These are phyloP conservation scores for Teratosphaeria gauchensis DNA, from an alignment of 2,329 filamentous ascomycete species.

Conservation along the genomic window DNA sequence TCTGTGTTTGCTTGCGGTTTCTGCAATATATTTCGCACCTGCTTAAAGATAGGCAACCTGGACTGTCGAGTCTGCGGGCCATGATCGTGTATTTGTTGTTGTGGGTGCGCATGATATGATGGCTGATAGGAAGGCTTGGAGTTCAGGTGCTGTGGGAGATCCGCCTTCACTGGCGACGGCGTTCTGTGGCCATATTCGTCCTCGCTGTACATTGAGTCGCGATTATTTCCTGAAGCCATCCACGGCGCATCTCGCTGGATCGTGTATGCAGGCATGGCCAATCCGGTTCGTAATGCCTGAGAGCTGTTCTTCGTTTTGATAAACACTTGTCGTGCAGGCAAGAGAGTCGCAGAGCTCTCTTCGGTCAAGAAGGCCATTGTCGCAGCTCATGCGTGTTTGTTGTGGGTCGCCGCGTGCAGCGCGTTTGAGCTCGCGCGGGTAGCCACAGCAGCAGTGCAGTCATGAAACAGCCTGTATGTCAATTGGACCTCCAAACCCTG, in stretches of 20 bases:
- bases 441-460: background rate
- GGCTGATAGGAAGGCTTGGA: conserved; percentile 4
- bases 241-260: conserved; percentile 20
- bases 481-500: background rate
- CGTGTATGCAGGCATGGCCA: conserved; percentile 31
- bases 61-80: conserved; percentile 16
- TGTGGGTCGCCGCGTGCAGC: background rate
- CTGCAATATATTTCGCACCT: conserved; percentile 24
- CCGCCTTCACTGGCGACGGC: background rate
- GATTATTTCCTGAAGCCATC: conserved; percentile 5
- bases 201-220: conserved; percentile 15
- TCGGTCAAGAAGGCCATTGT: conserved; percentile 4
- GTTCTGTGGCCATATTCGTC: conserved; percentile 11
- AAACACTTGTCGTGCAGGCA: conserved; percentile 5
- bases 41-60: conserved; percentile 24
- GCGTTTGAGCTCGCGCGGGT: background rate
- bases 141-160: background rate
- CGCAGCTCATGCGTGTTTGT: background rate
- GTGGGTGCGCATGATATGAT: conserved; percentile 12
- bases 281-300: conserved; percentile 5
- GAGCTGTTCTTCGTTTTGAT: conserved; percentile 8
- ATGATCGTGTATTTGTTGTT: conserved; percentile 15
- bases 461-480: background rate
- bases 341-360: conserved; percentile 4
- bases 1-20: conserved; percentile 16